Percentiles rank a stretch among this genome's conserved stretches.
Conservation (phyloP, 2,329 filamentous ascomycete genomes). For the Hirsutella rhossiliensis region DNA sequence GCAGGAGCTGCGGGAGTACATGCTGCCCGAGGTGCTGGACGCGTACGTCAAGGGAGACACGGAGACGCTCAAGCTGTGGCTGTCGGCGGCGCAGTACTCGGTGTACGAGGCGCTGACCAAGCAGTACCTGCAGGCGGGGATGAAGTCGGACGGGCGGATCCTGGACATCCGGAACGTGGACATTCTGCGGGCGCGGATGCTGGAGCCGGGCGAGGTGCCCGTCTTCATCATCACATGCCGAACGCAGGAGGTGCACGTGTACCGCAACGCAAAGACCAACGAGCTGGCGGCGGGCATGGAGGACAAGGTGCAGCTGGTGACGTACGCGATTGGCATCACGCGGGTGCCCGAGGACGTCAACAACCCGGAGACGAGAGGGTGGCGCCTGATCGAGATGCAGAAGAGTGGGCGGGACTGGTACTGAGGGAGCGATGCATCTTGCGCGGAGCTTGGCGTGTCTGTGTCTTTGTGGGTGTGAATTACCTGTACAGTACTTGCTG, state of each 20-base stretch:
- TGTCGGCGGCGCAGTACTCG: conserved; percentile 89
- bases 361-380: conserved; percentile 92
- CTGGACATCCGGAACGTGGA: conserved; percentile 93
- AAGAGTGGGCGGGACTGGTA: conserved; percentile 90
- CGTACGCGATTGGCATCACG: conserved; percentile 94
- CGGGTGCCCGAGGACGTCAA: conserved; percentile 88
- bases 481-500: background rate
- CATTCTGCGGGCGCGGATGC: conserved; percentile 65
- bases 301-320: conserved; percentile 95
- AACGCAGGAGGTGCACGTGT: conserved; percentile 96
- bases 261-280: conserved; percentile 80
- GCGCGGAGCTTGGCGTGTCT: background rate
- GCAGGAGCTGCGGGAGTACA: conserved; percentile 93
- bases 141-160: conserved; percentile 91
- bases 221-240: conserved; percentile 96
- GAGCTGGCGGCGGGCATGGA: conserved; percentile 95
- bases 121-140: conserved; percentile 85
- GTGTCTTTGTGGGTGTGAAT: background rate
- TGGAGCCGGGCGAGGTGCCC: conserved; percentile 78
- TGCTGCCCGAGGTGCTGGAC: conserved; percentile 90
- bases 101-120: conserved; percentile 95
- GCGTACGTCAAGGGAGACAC: conserved; percentile 95
- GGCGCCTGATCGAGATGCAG: conserved; percentile 96
- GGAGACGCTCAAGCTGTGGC: conserved; percentile 85
- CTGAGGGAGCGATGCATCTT: conserved; percentile 18